Evolutionary conservation across 805 yeast species (phyloP).

Genomic region (Myxozyma mucilagina): DNA sequence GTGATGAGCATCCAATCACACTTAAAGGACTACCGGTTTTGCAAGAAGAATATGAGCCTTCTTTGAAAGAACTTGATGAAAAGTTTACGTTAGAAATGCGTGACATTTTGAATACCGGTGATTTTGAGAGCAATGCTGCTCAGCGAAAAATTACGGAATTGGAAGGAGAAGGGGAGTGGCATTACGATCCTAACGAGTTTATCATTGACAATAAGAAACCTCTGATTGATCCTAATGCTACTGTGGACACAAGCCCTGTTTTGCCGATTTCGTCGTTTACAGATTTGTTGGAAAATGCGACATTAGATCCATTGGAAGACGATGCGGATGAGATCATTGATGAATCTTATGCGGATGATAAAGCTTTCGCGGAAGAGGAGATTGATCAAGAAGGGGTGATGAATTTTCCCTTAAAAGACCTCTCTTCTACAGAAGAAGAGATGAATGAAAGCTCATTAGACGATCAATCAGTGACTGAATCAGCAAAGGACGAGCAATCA

Average conservation of each 20-base stretch:
- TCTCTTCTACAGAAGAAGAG: too few relatives aligned
- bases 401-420: too few relatives aligned
- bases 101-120: background rate
- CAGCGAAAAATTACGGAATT: background rate
- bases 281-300: too few relatives aligned
- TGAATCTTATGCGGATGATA: too few relatives aligned
- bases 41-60: background rate
- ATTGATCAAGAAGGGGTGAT: background rate
- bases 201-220: background rate
- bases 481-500: background rate
- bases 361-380: background rate
- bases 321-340: background rate
- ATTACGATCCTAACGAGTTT: constrained; percentile 4
- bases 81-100: background rate
- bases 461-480: too few relatives aligned
- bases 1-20: background rate
- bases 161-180: background rate
- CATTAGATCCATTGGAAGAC: too few relatives aligned
- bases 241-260: background rate
- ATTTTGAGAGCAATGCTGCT: background rate
- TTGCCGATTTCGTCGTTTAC: background rate
- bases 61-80: background rate
- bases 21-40: background rate
- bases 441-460: too few relatives aligned
- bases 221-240: background rate